Percentiles rank a stretch among this genome's conserved stretches.
Conservation (phyloP, 164 flowering plant species). For the Vitis rotundifolia region DNA sequence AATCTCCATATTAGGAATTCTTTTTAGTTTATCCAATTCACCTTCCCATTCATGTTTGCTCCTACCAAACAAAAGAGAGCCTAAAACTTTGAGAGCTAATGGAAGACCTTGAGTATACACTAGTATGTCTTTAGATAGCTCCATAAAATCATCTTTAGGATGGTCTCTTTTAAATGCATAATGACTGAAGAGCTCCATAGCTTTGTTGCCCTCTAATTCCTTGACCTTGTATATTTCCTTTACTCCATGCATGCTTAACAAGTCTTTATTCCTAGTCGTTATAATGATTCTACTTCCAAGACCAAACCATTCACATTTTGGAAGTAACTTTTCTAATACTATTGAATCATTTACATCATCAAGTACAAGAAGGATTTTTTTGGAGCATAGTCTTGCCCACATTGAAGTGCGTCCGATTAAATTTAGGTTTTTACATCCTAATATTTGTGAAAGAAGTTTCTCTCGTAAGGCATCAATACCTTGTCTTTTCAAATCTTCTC, state of each 20-base stretch:
- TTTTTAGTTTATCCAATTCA: background rate
- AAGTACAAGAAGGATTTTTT: conserved; percentile 1
- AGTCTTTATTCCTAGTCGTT: conserved; percentile 4
- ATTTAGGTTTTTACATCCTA: background rate
- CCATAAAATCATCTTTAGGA: background rate
- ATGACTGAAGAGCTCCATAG: conserved; percentile 13
- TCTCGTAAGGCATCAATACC: background rate
- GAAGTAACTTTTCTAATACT: background rate
- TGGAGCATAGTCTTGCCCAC: background rate
- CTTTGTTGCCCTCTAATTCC: background rate
- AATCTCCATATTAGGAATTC: background rate
- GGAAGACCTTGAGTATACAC: conserved; percentile 7
- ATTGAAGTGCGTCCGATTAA: background rate
- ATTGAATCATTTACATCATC: background rate
- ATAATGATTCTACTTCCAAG: conserved; percentile 18
- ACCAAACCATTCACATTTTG: background rate
- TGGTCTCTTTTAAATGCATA: background rate
- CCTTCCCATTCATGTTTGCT: conserved; percentile 1
- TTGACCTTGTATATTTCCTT: background rate
- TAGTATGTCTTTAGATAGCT: background rate
- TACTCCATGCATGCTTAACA: background rate
- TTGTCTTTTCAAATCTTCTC: background rate
- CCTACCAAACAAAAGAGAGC: background rate
- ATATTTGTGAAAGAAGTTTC: background rate
- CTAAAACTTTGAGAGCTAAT: conserved; percentile 8